Evolutionary conservation across 805 yeast species (phyloP).

Genomic region (Komagataella pastoris): DNA sequence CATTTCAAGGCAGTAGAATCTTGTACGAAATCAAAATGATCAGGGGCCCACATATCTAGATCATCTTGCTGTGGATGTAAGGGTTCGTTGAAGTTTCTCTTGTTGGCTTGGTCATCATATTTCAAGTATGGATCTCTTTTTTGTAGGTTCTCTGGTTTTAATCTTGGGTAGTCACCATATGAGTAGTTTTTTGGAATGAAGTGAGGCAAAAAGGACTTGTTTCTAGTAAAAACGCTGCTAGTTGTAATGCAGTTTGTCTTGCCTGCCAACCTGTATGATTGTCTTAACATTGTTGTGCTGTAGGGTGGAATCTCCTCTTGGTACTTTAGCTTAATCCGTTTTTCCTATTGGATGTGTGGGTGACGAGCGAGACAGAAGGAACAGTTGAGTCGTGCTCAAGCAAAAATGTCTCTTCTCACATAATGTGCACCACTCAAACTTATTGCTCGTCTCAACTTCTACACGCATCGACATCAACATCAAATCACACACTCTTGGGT

Average conservation of each 20-base stretch:
- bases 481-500: not conserved
- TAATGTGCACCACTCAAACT: not conserved
- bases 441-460: not conserved
- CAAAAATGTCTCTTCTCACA: not conserved
- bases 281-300: not conserved
- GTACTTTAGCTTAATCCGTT: not conserved
- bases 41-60: slow-evolving; percentile 82
- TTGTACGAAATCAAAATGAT: slow-evolving; percentile 45
- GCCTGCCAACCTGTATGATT: not conserved
- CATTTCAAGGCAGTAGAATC: slow-evolving; percentile 49
- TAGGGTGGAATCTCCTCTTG: not conserved
- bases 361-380: not conserved
- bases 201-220: slow-evolving; percentile 12
- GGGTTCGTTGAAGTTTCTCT: slow-evolving; percentile 68
- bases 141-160: slow-evolving; percentile 47
- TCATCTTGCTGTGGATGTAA: slow-evolving; percentile 59
- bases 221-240: not conserved
- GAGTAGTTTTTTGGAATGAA: slow-evolving; percentile 14
- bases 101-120: slow-evolving; percentile 70
- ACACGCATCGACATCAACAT: not conserved
- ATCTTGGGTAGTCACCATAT: slow-evolving; percentile 19
- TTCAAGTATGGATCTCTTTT: slow-evolving; percentile 56
- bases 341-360: not conserved
- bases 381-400: not conserved
- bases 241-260: not conserved